Conservation (phyloP, 2,329 filamentous ascomycete species). For the Fusarium compactum region DNA sequence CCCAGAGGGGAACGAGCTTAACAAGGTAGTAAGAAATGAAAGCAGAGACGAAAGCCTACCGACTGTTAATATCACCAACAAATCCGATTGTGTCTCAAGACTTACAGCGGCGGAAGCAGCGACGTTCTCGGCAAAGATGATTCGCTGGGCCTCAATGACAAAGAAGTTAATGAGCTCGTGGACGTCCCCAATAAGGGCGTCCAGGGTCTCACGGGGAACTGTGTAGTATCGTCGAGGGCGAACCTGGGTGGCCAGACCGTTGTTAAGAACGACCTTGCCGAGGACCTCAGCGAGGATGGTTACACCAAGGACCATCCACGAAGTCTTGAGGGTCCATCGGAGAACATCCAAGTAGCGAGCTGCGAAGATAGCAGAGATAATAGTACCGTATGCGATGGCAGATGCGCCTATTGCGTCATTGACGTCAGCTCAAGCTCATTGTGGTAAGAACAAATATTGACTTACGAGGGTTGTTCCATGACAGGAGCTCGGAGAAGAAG, state of each 20-base stretch:
- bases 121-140: conserved; percentile 76
- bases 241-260: conserved; percentile 73
- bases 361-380: conserved; percentile 71
- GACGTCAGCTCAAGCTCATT: conserved; percentile 30
- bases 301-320: conserved; percentile 71
- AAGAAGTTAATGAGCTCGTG: conserved; percentile 80
- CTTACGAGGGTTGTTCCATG: conserved; percentile 76
- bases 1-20: conserved; percentile 79
- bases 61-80: conserved; percentile 28
- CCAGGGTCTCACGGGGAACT: conserved; percentile 71
- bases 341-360: conserved; percentile 74
- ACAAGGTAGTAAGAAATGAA: conserved; percentile 76
- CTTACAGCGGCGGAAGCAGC: conserved; percentile 70
- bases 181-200: conserved; percentile 71
- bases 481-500: conserved; percentile 76
- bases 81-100: conserved; percentile 37
- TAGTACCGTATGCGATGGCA: conserved; percentile 71
- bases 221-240: conserved; percentile 77
- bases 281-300: conserved; percentile 71
- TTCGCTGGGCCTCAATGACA: conserved; percentile 75
- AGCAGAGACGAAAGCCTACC: conserved; percentile 68
- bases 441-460: conserved; percentile 32
- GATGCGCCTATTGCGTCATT: conserved; percentile 65
- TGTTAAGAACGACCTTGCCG: conserved; percentile 71
- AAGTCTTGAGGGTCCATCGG: conserved; percentile 74